Base-by-base conservation (phyloP, 2,329 filamentous ascomycete genomes). In the Tympanopsis confertula region DNA sequence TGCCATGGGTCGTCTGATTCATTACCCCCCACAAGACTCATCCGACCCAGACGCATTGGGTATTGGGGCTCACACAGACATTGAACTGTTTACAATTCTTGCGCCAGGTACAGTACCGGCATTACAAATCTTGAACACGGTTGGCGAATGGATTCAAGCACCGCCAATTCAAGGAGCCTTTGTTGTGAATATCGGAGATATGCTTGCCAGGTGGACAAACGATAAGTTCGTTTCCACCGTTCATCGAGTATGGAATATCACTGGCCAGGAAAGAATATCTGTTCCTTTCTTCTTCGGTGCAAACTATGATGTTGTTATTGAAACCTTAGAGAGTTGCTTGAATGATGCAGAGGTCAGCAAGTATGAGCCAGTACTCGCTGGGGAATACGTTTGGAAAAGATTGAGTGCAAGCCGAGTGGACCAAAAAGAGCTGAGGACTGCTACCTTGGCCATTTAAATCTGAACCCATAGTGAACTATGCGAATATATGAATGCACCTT, bases 361-460 rank as follows among this genome's bases (percentile, higher is more conserved):
- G 19, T 38, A 38, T 18, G 36, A 38, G 24, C 36, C 36, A 14
- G 26, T 38, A 14, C 19, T 38, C 22, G 36, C 36, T 13, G 36
- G 36, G 13, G 36, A 38, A 7, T 38, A 38, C 19, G 36, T 38
- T 33, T 38, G 36, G 36, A 22, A 38, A 18, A 19, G 36, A 13
- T 22, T 38, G 20, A 19, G 33, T 14, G 19, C 18, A 20, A 38
- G 38, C 35, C n/a, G 38, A 14, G 15, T 38, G 20, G 38, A 36
- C 19, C 38, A 37, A 14, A 20, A 40, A 19, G 35, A 19, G 19
- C 17, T 38, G 14, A 33, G 44, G 0, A 39, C 41, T 10, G 47
- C 62, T 22, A 33, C 50, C 12, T 52, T 61, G 2, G 30, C 15
- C 10, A 43, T n/a, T n/a, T n/a, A n/a, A n/a, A n/a, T n/a, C n/a